These are phyloP conservation scores for Penicillium canariense DNA, from an alignment of 495 filamentous ascomycete species.

Conservation along the genomic window DNA sequence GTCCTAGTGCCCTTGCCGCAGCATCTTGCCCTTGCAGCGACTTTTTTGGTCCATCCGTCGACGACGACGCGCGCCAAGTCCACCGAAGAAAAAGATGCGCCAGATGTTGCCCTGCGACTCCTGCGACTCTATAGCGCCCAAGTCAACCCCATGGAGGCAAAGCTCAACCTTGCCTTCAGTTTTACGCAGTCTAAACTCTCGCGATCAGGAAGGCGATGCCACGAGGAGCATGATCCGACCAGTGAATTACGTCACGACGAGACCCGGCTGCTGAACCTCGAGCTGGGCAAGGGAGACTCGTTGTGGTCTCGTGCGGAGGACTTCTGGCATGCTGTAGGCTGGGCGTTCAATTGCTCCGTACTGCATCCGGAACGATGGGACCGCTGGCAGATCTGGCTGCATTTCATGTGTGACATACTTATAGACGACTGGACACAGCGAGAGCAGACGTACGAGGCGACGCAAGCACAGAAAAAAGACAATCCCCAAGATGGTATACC, in stretches of 20 bases:
- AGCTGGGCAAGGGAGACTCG: slow-evolving; percentile 61
- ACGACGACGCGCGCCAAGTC: slow-evolving; percentile 62
- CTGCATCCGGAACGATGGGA: slow-evolving; percentile 69
- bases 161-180: slow-evolving; percentile 51
- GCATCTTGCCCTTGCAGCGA: slow-evolving; percentile 65
- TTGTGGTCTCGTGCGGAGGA: slow-evolving; percentile 73
- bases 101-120: slow-evolving; percentile 55
- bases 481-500: not conserved
- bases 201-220: slow-evolving; percentile 33
- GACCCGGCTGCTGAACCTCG: slow-evolving; percentile 45
- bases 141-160: slow-evolving; percentile 50
- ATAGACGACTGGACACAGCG: slow-evolving; percentile 72
- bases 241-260: slow-evolving; percentile 25
- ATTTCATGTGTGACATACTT: slow-evolving; percentile 73
- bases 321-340: slow-evolving; percentile 88
- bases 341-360: slow-evolving; percentile 90
- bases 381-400: slow-evolving; percentile 79
- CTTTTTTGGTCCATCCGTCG: slow-evolving; percentile 66
- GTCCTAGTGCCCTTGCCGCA: slow-evolving; percentile 51
- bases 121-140: slow-evolving; percentile 54
- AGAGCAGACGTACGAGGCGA: slow-evolving; percentile 21
- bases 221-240: slow-evolving; percentile 20
- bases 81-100: slow-evolving; percentile 49
- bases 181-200: slow-evolving; percentile 43
- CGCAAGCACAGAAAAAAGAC: slow-evolving; percentile 9